Base-by-base conservation (phyloP, 1,139 yeast genomes). In the Geotrichum citri-aurantii region DNA sequence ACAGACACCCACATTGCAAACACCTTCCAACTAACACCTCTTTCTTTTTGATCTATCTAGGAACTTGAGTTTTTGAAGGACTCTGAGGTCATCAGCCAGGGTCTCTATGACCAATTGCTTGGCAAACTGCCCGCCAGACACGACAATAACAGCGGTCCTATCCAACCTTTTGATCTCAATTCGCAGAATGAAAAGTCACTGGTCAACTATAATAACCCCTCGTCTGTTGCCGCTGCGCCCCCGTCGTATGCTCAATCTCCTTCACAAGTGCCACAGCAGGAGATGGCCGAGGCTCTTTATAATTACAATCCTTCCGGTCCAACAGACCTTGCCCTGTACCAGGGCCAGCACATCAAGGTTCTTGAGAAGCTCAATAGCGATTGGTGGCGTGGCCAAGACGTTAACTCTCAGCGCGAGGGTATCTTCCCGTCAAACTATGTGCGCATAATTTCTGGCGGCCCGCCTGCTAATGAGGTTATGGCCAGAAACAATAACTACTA, bases 391-490 rank as follows among this genome's bases (percentile, higher is more conserved):
- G 98, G 99, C 50, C 77, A 77, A 24, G 74, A 77, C 59, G 64
- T 72, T 46, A 70, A 77, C 12, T 79, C 82, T 48, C 81, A 82
- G 50, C 71, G 73, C 29, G 80, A 81, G 8, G 99, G 98, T 26
- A 84, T 92, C 66, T 91, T 93, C 76, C 99, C 99, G 10, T 77
- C 95, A 1, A 90, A 90, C 72, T 93, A 93, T 69, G 95, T 90
- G 52, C 79, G 76, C 10, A 27, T 53, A 14, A n/a, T 46, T 10
- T 17, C 19, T 33, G 46, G 37, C 19, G 50, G 37, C 17, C 46
- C 46, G 12, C 21, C 54, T 19, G 33, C 31, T 14, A 31, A 33
- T 14, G 33, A 24, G 17, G 23, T 5, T 21, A 26, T 29, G 14
- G 19, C 29, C 8, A 29, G 14, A n/a, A 46, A 33, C 52, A 50